These are phyloP conservation scores for Pythium vanterpoolii DNA, from an alignment of 352 stramenopile species.

Conservation along the genomic window DNA sequence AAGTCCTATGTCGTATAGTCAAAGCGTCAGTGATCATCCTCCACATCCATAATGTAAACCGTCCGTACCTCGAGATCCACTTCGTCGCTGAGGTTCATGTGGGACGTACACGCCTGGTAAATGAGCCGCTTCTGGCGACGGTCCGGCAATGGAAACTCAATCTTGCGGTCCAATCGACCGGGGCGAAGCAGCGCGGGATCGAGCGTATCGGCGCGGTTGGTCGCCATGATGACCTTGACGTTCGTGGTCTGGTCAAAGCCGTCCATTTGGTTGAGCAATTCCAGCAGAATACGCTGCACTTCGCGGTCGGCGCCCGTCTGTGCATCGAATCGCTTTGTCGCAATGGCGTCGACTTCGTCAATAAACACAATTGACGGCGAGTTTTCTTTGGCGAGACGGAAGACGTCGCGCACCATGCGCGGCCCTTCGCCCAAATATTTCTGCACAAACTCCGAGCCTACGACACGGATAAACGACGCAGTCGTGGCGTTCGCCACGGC, in stretches of 20 bases:
- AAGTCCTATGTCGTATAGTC: constrained; percentile 83
- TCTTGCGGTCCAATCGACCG: constrained; percentile 98
- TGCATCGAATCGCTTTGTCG: constrained; percentile 99
- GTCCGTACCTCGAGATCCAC: constrained; percentile 93
- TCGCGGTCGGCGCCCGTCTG: constrained; percentile 97
- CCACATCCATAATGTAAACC: not conserved
- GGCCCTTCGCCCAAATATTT: constrained; percentile 99
- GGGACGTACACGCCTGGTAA: constrained; percentile 98
- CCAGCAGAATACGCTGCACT: constrained; percentile 98
- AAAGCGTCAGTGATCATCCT: not conserved
- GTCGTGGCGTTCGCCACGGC: constrained; percentile 99
- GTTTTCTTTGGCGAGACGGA: constrained; percentile 99
- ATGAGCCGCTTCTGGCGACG: constrained; percentile 99
- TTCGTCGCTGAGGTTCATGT: constrained; percentile 99
- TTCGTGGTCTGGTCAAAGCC: constrained; percentile 99
- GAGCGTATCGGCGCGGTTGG: constrained; percentile 98
- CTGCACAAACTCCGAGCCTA: constrained; percentile 99
- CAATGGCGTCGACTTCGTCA: constrained; percentile 99
- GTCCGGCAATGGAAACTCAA: constrained; percentile 99
- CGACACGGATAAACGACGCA: constrained; percentile 98
- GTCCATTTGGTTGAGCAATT: constrained; percentile 99
- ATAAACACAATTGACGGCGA: constrained; percentile 99
- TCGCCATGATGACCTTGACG: constrained; percentile 99
- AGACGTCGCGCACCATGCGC: constrained; percentile 99
- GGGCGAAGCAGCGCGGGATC: constrained; percentile 98